phyloP scores from a whole-genome alignment of 2,329 filamentous ascomycete genomes.

The Aspergillus tamarii region DNA sequence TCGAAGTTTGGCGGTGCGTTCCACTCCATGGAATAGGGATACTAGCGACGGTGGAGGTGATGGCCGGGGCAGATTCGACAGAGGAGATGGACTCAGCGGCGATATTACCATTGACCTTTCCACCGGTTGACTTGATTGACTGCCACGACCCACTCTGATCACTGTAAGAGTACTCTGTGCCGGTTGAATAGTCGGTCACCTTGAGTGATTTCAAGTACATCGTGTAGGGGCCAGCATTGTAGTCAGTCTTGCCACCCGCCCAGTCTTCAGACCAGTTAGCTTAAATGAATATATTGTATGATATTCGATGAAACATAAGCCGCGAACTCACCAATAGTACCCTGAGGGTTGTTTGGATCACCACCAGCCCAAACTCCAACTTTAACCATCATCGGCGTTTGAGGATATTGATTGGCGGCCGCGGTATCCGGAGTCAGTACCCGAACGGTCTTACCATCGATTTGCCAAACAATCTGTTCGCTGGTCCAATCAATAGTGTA shows the following conservation, averaged over 20 bases:
- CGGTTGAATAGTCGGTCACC: conserved; percentile 91
- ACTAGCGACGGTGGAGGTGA: conserved; percentile 64
- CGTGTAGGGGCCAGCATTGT: conserved; percentile 77
- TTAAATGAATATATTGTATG: conserved; percentile 6
- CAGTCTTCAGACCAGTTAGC: conserved; percentile 57
- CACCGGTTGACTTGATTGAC: conserved; percentile 81
- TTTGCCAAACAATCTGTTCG: conserved; percentile 82
- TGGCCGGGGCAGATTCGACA: conserved; percentile 58
- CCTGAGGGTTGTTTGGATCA: conserved; percentile 74
- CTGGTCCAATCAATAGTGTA: conserved; percentile 93
- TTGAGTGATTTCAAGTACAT: conserved; percentile 80
- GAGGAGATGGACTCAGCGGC: conserved; percentile 49
- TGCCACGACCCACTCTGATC: conserved; percentile 77
- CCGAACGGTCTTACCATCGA: conserved; percentile 76
- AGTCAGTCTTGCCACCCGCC: conserved; percentile 86
- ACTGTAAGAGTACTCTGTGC: conserved; percentile 79
- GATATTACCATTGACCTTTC: conserved; percentile 68
- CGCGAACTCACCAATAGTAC: conserved; percentile 67
- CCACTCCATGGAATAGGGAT: conserved; percentile 69
- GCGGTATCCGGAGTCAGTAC: conserved; percentile 72
- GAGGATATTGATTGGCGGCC: conserved; percentile 75
- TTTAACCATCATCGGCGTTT: conserved; percentile 93
- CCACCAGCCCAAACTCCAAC: conserved; percentile 92
- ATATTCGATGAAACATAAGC: not conserved
- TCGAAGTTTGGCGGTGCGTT: conserved; percentile 47